A percentile compares a stretch with the other conserved stretches of the same genome.
Conservation (phyloP, 1,284 basidiomycete genomes). For the Spongiforma sp. region DNA sequence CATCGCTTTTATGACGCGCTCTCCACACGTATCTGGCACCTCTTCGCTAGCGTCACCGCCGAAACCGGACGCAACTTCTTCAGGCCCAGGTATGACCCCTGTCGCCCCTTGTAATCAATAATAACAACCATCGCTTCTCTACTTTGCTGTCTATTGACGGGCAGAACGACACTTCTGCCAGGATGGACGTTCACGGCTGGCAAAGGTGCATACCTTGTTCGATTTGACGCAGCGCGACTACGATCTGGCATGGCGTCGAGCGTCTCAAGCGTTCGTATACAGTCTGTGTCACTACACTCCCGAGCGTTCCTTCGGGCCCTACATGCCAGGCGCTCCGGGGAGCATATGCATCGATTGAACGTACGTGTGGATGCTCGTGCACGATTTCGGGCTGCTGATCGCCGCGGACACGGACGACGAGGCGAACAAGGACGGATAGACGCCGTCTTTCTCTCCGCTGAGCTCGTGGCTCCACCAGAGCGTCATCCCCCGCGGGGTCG, state of each 20-base stretch:
- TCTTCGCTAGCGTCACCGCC: too few relatives aligned
- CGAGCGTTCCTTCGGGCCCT: constrained; percentile 63
- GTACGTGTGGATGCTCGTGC: constrained; percentile 61
- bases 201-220: constrained; percentile 57
- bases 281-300: constrained; percentile 57
- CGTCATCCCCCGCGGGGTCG: constrained; percentile 43
- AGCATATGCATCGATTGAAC: constrained; percentile 61
- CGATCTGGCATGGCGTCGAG: constrained; percentile 35
- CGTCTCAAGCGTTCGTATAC: constrained; percentile 62
- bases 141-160: too few relatives aligned
- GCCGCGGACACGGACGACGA: constrained; percentile 43
- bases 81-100: too few relatives aligned
- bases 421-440: constrained; percentile 16
- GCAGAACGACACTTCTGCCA: too few relatives aligned
- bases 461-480: constrained; percentile 61
- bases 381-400: constrained; percentile 55
- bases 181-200: too few relatives aligned
- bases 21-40: too few relatives aligned
- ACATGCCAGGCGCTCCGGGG: constrained; percentile 36
- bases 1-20: too few relatives aligned
- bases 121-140: too few relatives aligned
- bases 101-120: too few relatives aligned
- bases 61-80: too few relatives aligned
- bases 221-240: constrained; percentile 56
- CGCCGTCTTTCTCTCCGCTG: constrained; percentile 50